These are phyloP conservation scores for Ceratobasidium sp. DNA, from an alignment of 1,284 basidiomycete genomes.

Conservation along the genomic window DNA sequence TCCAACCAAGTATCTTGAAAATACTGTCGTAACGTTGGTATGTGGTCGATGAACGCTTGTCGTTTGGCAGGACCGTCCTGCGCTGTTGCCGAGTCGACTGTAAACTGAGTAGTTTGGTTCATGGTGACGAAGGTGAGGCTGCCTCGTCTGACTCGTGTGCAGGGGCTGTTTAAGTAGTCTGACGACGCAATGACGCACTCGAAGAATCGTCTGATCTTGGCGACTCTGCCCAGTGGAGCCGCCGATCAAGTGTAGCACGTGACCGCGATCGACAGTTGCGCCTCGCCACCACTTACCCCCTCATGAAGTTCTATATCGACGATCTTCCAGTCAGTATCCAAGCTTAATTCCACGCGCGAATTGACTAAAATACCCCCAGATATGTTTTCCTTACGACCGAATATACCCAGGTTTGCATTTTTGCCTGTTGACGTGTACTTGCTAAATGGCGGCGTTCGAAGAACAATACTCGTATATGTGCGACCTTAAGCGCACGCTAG, in stretches of 20 bases:
- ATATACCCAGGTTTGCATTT: constrained; percentile 77
- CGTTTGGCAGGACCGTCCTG: constrained; percentile 26
- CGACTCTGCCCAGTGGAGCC: constrained; percentile 6
- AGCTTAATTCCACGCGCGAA: constrained; percentile 25
- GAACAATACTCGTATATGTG: constrained; percentile 99
- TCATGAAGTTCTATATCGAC: constrained; percentile 97
- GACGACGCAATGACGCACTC: constrained; percentile 13
- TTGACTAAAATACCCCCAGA: constrained; percentile 59
- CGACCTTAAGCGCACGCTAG: constrained; percentile 95
- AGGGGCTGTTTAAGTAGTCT: constrained; percentile 4
- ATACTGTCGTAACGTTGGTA: constrained; percentile 39
- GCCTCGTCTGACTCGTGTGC: neutral
- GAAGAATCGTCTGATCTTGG: constrained; percentile 5
- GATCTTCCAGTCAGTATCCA: constrained; percentile 78
- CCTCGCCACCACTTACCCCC: constrained; percentile 37
- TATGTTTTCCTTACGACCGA: constrained; percentile 92
- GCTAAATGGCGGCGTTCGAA: constrained; percentile 55
- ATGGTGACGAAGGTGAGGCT: neutral
- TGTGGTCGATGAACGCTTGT: constrained; percentile 38
- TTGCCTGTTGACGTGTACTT: constrained; percentile 28
- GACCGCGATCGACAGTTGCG: constrained; percentile 11
- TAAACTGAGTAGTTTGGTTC: neutral
- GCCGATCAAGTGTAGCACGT: constrained; percentile 10
- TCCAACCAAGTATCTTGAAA: constrained; percentile 42
- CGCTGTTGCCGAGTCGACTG: neutral